Evolutionary conservation across 805 yeast genomes (phyloP).

Genomic region (Saturnispora ahearnii): DNA sequence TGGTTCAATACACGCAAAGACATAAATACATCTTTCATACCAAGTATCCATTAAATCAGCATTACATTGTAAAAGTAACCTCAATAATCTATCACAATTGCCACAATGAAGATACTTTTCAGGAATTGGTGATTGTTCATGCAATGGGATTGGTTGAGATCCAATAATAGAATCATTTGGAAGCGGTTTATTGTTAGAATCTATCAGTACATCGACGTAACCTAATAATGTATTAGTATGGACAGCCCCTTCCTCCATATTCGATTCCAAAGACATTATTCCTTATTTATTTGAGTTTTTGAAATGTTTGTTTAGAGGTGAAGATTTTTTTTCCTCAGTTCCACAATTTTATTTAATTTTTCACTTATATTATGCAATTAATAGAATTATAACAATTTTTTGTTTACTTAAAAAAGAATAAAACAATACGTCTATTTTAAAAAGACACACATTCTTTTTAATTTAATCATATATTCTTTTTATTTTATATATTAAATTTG

Average conservation of each 20-base stretch:
- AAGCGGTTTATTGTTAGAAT: conserved; percentile 37
- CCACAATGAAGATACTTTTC: conserved; percentile 50
- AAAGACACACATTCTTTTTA: not conserved
- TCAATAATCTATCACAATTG: conserved; percentile 53
- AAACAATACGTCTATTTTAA: not conserved
- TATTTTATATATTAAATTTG: not conserved
- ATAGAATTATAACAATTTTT: not conserved
- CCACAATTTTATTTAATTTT: not conserved
- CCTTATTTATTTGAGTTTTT: not conserved
- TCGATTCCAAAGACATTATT: conserved; percentile 12
- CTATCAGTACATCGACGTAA: conserved; percentile 52
- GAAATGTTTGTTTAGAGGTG: not conserved
- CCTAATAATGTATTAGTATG: conserved; percentile 45
- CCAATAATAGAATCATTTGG: conserved; percentile 74
- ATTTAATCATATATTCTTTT: not conserved
- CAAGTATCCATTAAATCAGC: conserved; percentile 65
- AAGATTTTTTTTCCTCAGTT: not conserved
- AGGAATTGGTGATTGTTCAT: conserved; percentile 48
- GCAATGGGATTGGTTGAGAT: conserved; percentile 67
- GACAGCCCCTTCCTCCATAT: conserved; percentile 12
- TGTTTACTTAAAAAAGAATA: not conserved
- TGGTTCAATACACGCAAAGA: conserved; percentile 62
- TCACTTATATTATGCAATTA: not conserved
- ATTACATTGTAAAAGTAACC: conserved; percentile 67
- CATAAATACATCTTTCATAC: conserved; percentile 75